phyloP scores from a whole-genome alignment of 441 rosid genomes.

The Syzygium malaccense region DNA sequence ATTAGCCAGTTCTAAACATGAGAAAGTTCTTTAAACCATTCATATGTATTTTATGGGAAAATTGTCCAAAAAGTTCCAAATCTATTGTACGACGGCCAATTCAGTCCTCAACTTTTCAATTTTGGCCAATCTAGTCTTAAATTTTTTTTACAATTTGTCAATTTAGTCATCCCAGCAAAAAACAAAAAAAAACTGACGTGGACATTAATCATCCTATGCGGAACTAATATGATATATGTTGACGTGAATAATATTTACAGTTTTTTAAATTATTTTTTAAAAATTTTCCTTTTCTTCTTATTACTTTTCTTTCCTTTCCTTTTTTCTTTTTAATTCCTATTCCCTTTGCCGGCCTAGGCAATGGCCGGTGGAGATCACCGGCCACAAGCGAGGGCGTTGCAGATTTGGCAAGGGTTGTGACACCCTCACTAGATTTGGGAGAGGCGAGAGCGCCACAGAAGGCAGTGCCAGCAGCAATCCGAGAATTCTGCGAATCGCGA shows the following conservation, averaged over 20 bases:
- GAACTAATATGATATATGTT: accelerated
- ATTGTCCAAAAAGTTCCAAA: too few relatives aligned
- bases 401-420: not conserved
- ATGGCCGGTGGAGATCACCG: not conserved
- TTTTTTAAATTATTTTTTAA: not conserved
- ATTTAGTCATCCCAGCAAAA: not conserved
- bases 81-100: accelerated
- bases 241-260: not conserved
- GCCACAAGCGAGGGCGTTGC: not conserved
- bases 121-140: not conserved
- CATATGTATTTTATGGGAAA: too few relatives aligned
- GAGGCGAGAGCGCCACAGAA: not conserved
- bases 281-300: accelerated
- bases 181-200: too few relatives aligned
- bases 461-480: not conserved
- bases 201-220: accelerated
- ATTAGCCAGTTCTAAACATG: not conserved
- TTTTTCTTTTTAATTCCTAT: not conserved
- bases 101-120: not conserved
- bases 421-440: not conserved
- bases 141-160: not conserved
- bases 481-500: slow-evolving; percentile 29
- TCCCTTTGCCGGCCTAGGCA: slow-evolving; percentile 20
- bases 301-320: not conserved
- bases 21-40: not conserved